Evolutionary conservation across 768 basidiomycete species (phyloP), one percentile per base, ranked within the genome.

Genomic region (Suillus placidus): DNA sequence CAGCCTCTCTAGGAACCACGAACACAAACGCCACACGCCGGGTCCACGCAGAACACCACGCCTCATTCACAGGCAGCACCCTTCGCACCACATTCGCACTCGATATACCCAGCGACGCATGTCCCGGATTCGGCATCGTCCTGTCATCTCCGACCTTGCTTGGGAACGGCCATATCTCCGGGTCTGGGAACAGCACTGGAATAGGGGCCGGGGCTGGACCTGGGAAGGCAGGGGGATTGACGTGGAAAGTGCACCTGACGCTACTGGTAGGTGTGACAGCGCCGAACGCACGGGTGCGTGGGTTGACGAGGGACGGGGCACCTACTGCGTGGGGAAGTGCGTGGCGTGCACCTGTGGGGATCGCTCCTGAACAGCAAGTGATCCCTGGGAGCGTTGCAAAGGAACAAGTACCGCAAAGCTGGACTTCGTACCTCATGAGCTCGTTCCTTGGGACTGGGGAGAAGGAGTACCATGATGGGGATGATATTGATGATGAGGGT

Each of bases 71-170:
- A 6, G 76, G 87, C 3, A 86, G 90, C 54, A 88, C 89, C 0
- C 81, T 88, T 0, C 89, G 95, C 34, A 88, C 93, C 37, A 88
- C 91, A 0, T 98, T 99, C 78, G 81, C 90, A 16, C 85, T 99
- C 3, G 95, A 96, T 73, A 96, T 99, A 65, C 97, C 96, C 0
- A 87, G 91, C 1, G 97, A 97, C 64, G 94, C 91, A 0, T 91
- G 93, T 61, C 95, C 97, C 0, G 90, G 89, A 0, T 98, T 98
- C 77, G 70, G 69, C 9, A 63, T 71, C 6, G 71, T 70, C 1
- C 4, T 56, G 14, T 60, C 69, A 49, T 30, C 52, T 18, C 52
- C 30, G 1, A 7, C 32, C 9, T 54, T 32, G 16, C 32, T 54
- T 54, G 52, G 52, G 52, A 54, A 32, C 18, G 30, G 18, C 18